Percentiles rank a stretch among this genome's conserved stretches.
Evolutionary conservation across 768 basidiomycete species (phyloP).

Genomic region (Antrodiella citrinella): DNA sequence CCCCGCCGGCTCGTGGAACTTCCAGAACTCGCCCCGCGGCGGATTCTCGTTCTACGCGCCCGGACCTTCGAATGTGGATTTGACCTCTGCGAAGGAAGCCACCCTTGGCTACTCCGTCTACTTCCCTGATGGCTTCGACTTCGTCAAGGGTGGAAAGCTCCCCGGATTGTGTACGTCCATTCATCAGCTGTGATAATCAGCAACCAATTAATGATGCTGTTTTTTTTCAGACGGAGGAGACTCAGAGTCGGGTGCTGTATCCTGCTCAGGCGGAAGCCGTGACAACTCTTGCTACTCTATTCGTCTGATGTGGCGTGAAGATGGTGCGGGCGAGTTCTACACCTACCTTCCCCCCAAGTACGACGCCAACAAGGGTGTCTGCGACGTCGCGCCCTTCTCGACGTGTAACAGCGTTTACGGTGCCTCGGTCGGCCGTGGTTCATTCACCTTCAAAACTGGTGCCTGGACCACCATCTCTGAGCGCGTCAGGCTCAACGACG

Average conservation of each 20-base stretch:
- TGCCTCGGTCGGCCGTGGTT: conserved; percentile 57
- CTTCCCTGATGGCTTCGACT: conserved; percentile 52
- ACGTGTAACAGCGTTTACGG: conserved; percentile 55
- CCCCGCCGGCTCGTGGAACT: conserved; percentile 48
- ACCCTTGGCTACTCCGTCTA: conserved; percentile 50
- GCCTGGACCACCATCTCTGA: conserved; percentile 25
- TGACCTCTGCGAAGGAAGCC: conserved; percentile 52
- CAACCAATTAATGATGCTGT: conserved; percentile 5
- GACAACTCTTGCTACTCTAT: conserved; percentile 50
- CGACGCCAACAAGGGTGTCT: conserved; percentile 39
- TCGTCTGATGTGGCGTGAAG: conserved; percentile 61
- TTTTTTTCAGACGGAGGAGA: conserved; percentile 44
- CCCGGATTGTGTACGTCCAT: conserved; percentile 51
- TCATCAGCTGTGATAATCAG: neutral
- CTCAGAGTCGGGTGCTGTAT: conserved; percentile 33
- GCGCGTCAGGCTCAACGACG: conserved; percentile 69
- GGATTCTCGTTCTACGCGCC: conserved; percentile 63
- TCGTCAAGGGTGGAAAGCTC: conserved; percentile 57
- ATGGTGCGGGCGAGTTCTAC: conserved; percentile 60
- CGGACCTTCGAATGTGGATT: conserved; percentile 40
- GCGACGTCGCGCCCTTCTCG: conserved; percentile 37
- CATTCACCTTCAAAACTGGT: conserved; percentile 30
- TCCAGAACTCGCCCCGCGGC: conserved; percentile 36
- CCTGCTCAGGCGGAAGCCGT: conserved; percentile 61
- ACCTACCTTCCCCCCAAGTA: conserved; percentile 52